phyloP scores from a whole-genome alignment of 2,329 filamentous ascomycete genomes.

The Davidsoniella eucalypti region DNA sequence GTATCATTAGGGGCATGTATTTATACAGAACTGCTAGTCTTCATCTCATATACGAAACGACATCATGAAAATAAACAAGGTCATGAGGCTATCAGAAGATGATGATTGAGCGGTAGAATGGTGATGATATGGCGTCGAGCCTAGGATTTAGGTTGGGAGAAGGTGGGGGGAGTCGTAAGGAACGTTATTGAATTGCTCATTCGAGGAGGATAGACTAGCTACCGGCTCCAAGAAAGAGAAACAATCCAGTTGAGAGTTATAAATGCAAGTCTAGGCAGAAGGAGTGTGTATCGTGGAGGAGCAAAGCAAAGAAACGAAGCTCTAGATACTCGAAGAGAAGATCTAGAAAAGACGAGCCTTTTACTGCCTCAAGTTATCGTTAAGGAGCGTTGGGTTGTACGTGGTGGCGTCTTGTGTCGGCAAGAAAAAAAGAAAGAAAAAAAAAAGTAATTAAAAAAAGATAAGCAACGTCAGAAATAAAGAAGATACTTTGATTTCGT shows the following conservation, averaged over 20 bases:
- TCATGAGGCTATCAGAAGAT: background rate
- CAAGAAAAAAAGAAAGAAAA: background rate
- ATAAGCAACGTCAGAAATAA: background rate
- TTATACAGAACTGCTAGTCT: too few species aligned
- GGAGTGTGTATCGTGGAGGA: slow-evolving; percentile 6
- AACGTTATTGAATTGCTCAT: background rate
- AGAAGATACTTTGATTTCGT: background rate
- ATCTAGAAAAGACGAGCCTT: background rate
- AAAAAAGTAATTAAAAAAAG: background rate
- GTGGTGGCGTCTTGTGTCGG: slow-evolving; percentile 12
- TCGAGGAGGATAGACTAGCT: background rate
- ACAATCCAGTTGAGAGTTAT: background rate
- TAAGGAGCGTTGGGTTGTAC: slow-evolving; percentile 11
- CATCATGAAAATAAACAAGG: too few species aligned
- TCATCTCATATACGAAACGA: too few species aligned
- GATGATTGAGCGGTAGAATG: background rate
- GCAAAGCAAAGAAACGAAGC: too few species aligned
- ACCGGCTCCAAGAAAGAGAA: background rate
- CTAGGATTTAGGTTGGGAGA: slow-evolving; percentile 3
- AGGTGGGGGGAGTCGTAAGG: slow-evolving; percentile 4
- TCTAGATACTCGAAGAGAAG: background rate
- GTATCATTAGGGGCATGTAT: slow-evolving; percentile 8
- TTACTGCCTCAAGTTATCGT: background rate
- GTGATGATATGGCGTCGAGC: slow-evolving; percentile 10
- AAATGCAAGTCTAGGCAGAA: background rate